phyloP scores from a whole-genome alignment of 2,329 filamentous ascomycete genomes.

The Pseudocercospora ulei region DNA sequence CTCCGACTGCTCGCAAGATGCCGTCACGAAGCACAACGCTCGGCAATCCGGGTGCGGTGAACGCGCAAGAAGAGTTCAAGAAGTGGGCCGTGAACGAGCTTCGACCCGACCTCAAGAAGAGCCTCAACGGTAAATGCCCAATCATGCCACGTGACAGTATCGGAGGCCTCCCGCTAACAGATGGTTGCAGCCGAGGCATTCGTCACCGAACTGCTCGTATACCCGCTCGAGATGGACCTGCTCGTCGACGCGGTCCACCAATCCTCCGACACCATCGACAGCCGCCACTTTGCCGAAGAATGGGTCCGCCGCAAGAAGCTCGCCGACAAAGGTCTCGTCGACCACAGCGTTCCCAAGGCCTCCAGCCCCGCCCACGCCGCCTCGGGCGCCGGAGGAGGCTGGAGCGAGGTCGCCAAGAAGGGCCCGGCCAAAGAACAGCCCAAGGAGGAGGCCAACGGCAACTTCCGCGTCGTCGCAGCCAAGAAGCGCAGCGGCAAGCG shows the following conservation, averaged over 20 bases:
- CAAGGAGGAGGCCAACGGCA: constrained; percentile 45
- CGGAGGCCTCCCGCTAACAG: constrained; percentile 32
- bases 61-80: constrained; percentile 80
- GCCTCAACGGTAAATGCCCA: constrained; percentile 54
- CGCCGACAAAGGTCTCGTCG: constrained; percentile 76
- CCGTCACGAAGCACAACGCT: constrained; percentile 49
- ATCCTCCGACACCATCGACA: constrained; percentile 80
- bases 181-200: constrained; percentile 62
- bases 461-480: constrained; percentile 81
- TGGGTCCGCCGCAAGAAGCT: constrained; percentile 87
- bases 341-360: constrained; percentile 47
- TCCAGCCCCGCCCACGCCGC: constrained; percentile 38
- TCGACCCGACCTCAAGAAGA: constrained; percentile 59
- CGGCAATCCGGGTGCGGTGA: constrained; percentile 43
- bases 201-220: constrained; percentile 61
- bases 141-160: neutral
- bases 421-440: constrained; percentile 42
- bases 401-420: constrained; percentile 98
- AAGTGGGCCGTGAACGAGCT: constrained; percentile 84
- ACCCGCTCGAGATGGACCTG: constrained; percentile 67
- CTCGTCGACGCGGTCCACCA: constrained; percentile 86
- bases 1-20: constrained; percentile 33
- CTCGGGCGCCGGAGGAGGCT: constrained; percentile 53
- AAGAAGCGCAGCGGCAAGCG: constrained; percentile 68
- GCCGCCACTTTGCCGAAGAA: constrained; percentile 85